Evolutionary conservation across 1,139 yeast genomes (phyloP).

Genomic region (Eremothecium gossypii): DNA sequence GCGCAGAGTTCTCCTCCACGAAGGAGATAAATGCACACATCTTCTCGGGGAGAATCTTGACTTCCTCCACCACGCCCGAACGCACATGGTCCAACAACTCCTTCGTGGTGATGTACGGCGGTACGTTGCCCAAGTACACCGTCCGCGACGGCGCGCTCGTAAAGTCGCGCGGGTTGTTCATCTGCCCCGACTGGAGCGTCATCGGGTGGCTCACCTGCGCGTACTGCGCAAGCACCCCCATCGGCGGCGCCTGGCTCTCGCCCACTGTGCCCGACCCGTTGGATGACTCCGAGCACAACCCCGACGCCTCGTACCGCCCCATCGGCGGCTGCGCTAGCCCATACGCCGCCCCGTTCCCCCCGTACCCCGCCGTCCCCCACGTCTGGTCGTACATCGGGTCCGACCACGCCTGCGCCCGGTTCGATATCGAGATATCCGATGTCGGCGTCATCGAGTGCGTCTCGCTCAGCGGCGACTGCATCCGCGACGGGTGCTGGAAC

Average conservation of each 20-base stretch:
- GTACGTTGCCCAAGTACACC: conserved; percentile 83
- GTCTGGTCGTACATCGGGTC: conserved; percentile 5
- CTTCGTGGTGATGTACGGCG: conserved; percentile 68
- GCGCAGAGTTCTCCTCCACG: conserved; percentile 43
- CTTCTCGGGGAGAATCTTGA: conserved; percentile 43
- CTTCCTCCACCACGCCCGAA: conserved; percentile 81
- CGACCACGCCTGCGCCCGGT: conserved; percentile 3
- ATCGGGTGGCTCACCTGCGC: conserved; percentile 19
- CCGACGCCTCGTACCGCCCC: background rate
- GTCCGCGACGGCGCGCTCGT: conserved; percentile 66
- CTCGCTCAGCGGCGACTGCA: conserved; percentile 4
- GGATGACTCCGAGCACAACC: conserved; percentile 1
- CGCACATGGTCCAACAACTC: conserved; percentile 84
- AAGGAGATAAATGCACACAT: conserved; percentile 47
- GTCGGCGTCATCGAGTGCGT: conserved; percentile 4
- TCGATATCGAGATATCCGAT: conserved; percentile 3
- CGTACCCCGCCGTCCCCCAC: conserved; percentile 1
- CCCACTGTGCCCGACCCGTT: background rate
- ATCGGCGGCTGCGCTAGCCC: background rate
- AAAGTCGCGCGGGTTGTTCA: conserved; percentile 25
- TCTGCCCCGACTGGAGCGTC: conserved; percentile 12
- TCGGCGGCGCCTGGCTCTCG: background rate
- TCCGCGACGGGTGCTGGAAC: conserved; percentile 3
- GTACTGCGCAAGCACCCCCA: conserved; percentile 5
- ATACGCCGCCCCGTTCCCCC: background rate